Evolutionary conservation across 2,329 filamentous ascomycete species (phyloP), one percentile per base, ranked within the genome.

Genomic region (Penicillium sp.): DNA sequence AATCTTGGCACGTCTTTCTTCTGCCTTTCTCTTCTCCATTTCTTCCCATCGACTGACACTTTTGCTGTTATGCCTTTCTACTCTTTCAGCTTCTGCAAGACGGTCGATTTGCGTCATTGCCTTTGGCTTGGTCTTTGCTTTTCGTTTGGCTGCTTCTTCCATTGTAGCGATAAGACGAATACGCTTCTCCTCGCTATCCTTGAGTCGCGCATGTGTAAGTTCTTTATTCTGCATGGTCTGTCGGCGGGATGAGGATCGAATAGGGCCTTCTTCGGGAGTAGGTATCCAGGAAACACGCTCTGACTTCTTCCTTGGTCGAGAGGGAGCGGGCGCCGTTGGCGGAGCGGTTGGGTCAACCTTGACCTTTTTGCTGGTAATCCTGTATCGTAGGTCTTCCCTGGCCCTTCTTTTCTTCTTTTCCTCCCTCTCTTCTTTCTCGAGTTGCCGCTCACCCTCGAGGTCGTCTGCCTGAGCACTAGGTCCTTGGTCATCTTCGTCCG

Each of bases 21-120:
- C 92, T 67, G 93, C 91, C 62, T 94, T 88, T 74, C 90, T 88
- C 78, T 92, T 93, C 79, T 99, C 95, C 7, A 92, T 91, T 76
- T 92, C 90, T 76, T 98, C 93, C 93, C 94, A 98, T 60, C 92
- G 86, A 73, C 94, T 97, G 72, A 97, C 80, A 76, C 90, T 98
- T 83, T 92, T 96, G 69, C 90, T 86, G 76, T 99, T 97, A 70
- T 89, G 84, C 76, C 90, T 90, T 78, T 98, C 95, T 7, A 96
- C 89, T 56, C 89, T 81, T 19, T 90, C 91, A 1, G 93, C 93
- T 77, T 96, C 92, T 30, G 87, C 89, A 30, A 97, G 83, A 44
- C 93, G 86, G 75, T 98, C 90, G 49, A 87, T 92, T 77, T 97
- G 94, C 6, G 93, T 96, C 87, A 96, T 88, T 30, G 90, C 85